Base-by-base conservation (phyloP, 176 grass and related monocot species). In the Musa troglodytarum region DNA sequence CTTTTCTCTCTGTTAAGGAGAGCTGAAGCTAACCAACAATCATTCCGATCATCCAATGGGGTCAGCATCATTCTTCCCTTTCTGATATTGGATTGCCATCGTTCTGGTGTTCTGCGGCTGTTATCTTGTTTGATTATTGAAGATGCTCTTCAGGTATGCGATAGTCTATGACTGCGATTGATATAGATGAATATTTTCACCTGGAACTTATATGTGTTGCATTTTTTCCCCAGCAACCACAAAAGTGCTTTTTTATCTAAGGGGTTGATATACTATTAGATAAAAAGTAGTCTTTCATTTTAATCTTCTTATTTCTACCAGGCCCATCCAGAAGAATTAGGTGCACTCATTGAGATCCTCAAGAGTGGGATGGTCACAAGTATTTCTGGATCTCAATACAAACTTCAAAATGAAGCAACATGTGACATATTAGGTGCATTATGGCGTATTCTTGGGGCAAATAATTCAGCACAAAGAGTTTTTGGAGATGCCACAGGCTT, bases 401-500 rank as follows among this genome's bases (percentile, higher is more conserved):
- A 92, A 75, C 96, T 99, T 85, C 91, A 88, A 53, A 83, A 82
- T 87, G 91, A 95, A 81, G 96, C 96, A 54, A 89, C 94, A 53
- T 95, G 88, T 77, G 96, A 99, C 76, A 89, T 80, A 63, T 89
- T 99, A 23, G 88, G 88, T 75, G 91, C 91, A 80, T 81, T 99
- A 64, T 99, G 96, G 96, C 96, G 96, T 79, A 92, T 95, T 58
- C 86, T 99, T 81, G 91, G 91, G 71, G 81, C 88, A 74, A 99
- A 95, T 80, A 86, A 65, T 76, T 91, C 88, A 77, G 86, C 88
- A 25, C 96, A 99, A 77, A 80, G 88, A 65, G 78, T 95, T 80
- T 99, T 99, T 81, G 96, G 96, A 82, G 96, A 99, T 85, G 96
- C 91, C 79, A 99, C 96, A 81, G 96, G 96, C 24, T 95, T 99